These are phyloP conservation scores for Vitis riparia DNA, from an alignment of 164 flowering plant species.

Conservation along the genomic window DNA sequence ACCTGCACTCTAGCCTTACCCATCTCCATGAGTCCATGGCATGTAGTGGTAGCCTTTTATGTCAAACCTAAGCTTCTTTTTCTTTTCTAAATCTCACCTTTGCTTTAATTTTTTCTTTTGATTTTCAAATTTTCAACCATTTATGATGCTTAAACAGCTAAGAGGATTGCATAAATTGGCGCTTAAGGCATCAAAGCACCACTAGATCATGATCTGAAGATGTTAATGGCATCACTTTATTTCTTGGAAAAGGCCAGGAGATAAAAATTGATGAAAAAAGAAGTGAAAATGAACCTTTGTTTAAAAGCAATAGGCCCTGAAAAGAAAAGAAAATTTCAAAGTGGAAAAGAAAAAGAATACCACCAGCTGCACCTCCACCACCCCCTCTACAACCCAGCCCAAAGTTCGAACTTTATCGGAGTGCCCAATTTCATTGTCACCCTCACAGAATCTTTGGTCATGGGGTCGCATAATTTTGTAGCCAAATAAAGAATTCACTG, in stretches of 20 bases:
- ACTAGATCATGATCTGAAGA: slow-evolving; percentile 4
- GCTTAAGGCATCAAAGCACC: background rate
- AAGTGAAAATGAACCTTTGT: slow-evolving; percentile 10
- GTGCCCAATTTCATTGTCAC: background rate
- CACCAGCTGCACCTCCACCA: background rate
- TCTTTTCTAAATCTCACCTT: slow-evolving; percentile 3
- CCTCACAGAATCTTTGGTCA: background rate
- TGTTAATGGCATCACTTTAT: background rate
- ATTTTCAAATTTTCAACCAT: slow-evolving; percentile 1
- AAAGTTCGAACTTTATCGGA: background rate
- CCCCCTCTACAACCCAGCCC: background rate
- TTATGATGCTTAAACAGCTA: background rate
- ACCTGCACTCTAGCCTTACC: background rate
- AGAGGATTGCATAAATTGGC: background rate
- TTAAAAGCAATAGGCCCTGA: slow-evolving; percentile 6
- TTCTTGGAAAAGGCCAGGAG: background rate
- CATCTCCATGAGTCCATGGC: background rate
- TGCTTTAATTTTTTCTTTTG: background rate
- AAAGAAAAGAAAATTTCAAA: background rate
- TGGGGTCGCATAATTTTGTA: background rate
- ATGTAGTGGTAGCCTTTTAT: slow-evolving; percentile 5
- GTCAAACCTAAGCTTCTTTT: background rate
- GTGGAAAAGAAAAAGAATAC: background rate
- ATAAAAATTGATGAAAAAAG: background rate
- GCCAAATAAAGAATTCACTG: background rate